Evolutionary conservation across 2,329 filamentous ascomycete genomes (phyloP), one percentile per base, ranked within the genome.

Genomic region (Arthrocladium fulminans): DNA sequence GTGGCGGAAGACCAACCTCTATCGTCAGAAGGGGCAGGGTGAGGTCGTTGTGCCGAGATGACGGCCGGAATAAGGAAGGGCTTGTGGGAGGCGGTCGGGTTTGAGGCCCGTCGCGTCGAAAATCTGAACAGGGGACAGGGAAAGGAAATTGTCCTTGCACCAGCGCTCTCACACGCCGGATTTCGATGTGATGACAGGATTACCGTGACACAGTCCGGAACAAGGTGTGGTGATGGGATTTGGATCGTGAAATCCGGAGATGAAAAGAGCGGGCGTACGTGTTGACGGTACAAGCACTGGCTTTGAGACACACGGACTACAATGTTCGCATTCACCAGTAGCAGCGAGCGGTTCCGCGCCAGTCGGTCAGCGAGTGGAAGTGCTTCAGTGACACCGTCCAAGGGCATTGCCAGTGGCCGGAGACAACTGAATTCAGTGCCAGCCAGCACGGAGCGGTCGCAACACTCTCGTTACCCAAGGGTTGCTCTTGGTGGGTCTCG

Each of bases 61-160:
- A 15, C 13, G 27, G 10, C 15, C 34, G n/a, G 13, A 39, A 27
- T 23, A 5, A 20, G 29, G 22, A 38, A 9, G 15, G 27, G 25
- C 25, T 30, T 20, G 41, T 6, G 15, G 19, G 29, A 22, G 29
- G 34, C 7, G 22, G 39, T 15, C 32, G 44, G 32, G 39, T 47
- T n/a, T 47, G 44, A 39, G 44, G 44, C 32, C 44, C 24, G 32
- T 47, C 25, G 34, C 44, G 29, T 32, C 30, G 20, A 25, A 38
- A 6, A 13, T 23, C 20, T 32, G 12, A 34, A 47, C 44, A 47
- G 44, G 44, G 39, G 8, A 25, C 22, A n/a, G 39, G 15, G 34
- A 27, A 47, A 38, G 44, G 44, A 47, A 47, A 47, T 47, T 47
- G 34, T 23, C 32, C 34, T 38, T 25, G 20, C 32, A 27, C 12